Percentiles rank a stretch among this genome's conserved stretches.
Conservation (phyloP, 345 rosid species). For the Iberis pinnata region DNA sequence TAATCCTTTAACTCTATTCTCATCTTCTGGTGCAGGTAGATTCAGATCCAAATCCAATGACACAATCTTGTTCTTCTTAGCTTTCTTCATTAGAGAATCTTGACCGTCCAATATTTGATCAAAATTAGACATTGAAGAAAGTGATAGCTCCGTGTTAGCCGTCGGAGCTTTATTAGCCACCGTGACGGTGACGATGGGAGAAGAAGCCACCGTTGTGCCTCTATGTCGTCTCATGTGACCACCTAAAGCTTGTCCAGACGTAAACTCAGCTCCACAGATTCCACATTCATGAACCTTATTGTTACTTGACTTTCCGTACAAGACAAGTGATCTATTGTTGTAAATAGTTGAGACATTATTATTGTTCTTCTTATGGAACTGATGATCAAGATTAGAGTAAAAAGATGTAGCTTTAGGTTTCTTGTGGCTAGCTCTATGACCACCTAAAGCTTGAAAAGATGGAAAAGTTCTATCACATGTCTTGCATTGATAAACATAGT, state of each 20-base stretch:
- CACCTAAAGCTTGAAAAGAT: constrained; percentile 94
- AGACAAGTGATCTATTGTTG: constrained; percentile 18
- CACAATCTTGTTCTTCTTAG: constrained; percentile 39
- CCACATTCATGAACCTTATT: constrained; percentile 82
- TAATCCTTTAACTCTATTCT: constrained; percentile 34
- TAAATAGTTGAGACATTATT: constrained; percentile 37
- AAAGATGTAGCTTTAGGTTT: constrained; percentile 47
- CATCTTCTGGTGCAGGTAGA: constrained; percentile 88
- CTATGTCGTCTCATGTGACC: constrained; percentile 97
- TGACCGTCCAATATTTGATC: constrained; percentile 37
- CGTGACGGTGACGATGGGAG: constrained; percentile 19
- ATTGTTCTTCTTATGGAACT: constrained; percentile 36
- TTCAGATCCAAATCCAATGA: constrained; percentile 85
- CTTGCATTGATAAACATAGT: constrained; percentile 77
- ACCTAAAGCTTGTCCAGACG: constrained; percentile 92
- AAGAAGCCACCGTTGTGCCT: constrained; percentile 24
- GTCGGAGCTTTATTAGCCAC: no score
- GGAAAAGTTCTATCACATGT: constrained; percentile 78
- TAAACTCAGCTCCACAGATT: constrained; percentile 79
- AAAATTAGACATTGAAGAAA: constrained; percentile 40
- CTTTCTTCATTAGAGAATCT: constrained; percentile 28
- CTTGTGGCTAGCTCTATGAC: constrained; percentile 96
- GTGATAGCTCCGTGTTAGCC: constrained; percentile 36
- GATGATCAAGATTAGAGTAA: constrained; percentile 21
- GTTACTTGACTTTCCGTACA: constrained; percentile 17